A percentile compares a stretch with the other conserved stretches of the same genome.
These are phyloP conservation scores for Termitomyces sp. DNA, from an alignment of 768 basidiomycete species.

Conservation along the genomic window DNA sequence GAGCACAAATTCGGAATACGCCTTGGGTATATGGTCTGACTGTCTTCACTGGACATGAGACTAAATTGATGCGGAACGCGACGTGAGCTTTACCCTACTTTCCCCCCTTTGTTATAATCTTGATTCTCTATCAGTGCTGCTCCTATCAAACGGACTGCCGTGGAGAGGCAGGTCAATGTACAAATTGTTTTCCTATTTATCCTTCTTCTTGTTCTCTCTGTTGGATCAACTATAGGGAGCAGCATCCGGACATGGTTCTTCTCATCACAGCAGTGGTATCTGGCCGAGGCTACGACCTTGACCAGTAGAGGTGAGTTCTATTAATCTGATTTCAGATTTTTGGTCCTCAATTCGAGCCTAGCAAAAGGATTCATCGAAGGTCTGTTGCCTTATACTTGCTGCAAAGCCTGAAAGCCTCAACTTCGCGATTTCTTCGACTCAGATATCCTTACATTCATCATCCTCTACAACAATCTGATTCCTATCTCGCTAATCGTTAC, in stretches of 20 bases:
- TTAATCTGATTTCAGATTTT: background rate
- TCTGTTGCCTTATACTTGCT: slow-evolving; percentile 20
- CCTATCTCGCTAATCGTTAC: slow-evolving; percentile 99
- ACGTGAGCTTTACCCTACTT: slow-evolving; percentile 54
- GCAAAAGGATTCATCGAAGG: slow-evolving; percentile 83
- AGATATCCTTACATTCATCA: slow-evolving; percentile 98
- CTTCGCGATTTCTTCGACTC: slow-evolving; percentile 6
- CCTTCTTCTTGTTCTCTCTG: slow-evolving; percentile 77
- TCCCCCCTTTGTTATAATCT: background rate
- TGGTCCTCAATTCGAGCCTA: slow-evolving; percentile 19
- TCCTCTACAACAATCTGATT: slow-evolving; percentile 98
- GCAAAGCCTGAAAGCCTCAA: slow-evolving; percentile 7
- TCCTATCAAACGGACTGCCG: slow-evolving; percentile 94
- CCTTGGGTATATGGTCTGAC: slow-evolving; percentile 93
- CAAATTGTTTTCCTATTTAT: slow-evolving; percentile 96
- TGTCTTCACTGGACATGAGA: slow-evolving; percentile 96
- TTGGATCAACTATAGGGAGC: slow-evolving; percentile 90
- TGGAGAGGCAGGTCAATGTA: slow-evolving; percentile 92
- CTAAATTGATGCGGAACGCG: slow-evolving; percentile 96
- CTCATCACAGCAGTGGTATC: slow-evolving; percentile 86
- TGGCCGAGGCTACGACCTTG: slow-evolving; percentile 58
- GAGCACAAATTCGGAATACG: slow-evolving; percentile 94
- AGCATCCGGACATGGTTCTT: slow-evolving; percentile 92
- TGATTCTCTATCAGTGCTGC: slow-evolving; percentile 58
- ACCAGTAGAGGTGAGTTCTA: slow-evolving; percentile 51